Percentiles rank a stretch among this genome's conserved stretches.
Conservation (phyloP, 257 asterid genomes). For the Ehretia macrophylla region DNA sequence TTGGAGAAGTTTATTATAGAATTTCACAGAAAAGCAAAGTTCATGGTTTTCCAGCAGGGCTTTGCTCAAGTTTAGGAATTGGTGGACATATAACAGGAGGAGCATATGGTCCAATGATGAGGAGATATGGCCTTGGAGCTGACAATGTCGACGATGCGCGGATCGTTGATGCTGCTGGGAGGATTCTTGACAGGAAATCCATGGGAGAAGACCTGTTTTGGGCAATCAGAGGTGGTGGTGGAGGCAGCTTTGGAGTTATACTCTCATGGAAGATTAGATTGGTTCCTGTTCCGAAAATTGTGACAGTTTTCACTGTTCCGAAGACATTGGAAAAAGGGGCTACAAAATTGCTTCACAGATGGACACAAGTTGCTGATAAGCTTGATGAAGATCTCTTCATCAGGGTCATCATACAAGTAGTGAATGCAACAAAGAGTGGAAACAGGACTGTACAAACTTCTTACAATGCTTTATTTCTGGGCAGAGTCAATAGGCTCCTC, state of each 20-base stretch:
- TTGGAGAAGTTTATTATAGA: conserved; percentile 22
- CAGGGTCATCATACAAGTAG: conserved; percentile 4
- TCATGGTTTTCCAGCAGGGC: conserved; percentile 21
- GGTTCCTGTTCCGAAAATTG: conserved; percentile 7
- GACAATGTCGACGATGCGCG: conserved; percentile 20
- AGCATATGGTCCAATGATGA: conserved; percentile 18
- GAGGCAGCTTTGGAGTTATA: conserved; percentile 10
- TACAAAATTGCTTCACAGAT: conserved; percentile 4
- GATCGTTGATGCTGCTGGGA: conserved; percentile 8
- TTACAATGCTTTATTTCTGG: conserved; percentile 11
- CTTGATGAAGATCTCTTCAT: conserved; percentile 12
- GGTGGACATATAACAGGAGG: conserved; percentile 14
- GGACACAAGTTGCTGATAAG: conserved; percentile 11
- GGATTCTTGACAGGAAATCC: conserved; percentile 5
- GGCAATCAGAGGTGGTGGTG: conserved; percentile 13
- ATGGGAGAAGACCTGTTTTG: conserved; percentile 17
- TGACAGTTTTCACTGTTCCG: conserved; percentile 11
- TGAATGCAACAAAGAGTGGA: neutral
- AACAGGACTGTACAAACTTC: conserved; percentile 1
- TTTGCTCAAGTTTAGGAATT: conserved; percentile 6
- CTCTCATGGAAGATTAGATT: conserved; percentile 8
- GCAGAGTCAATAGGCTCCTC: conserved; percentile 1
- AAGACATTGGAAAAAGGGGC: conserved; percentile 1
- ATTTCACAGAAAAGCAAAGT: conserved; percentile 12
- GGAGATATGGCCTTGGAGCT: conserved; percentile 14